phyloP scores from a whole-genome alignment of 1,284 basidiomycete species.

The Trametes sp. region DNA sequence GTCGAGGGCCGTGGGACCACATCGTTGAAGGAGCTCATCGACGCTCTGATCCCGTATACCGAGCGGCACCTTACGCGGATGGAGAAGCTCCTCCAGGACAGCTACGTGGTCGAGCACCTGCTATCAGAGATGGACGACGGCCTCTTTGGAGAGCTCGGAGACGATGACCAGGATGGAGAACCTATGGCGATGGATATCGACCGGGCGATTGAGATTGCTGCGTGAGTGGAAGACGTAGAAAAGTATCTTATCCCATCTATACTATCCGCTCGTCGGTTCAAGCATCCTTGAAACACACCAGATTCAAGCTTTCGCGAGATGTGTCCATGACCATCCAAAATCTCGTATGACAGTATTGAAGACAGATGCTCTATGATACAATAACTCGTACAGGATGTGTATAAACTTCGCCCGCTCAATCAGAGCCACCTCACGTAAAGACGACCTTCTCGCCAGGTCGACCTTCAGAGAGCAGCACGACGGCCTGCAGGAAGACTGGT shows the following conservation, averaged over 20 bases:
- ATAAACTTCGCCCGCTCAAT: neutral
- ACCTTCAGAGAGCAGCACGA: constrained; percentile 86
- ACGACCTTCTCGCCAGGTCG: constrained; percentile 84
- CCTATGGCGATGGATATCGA: constrained; percentile 36
- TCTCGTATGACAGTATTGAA: neutral
- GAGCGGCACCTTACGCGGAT: constrained; percentile 89
- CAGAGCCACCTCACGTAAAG: constrained; percentile 57
- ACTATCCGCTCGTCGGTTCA: neutral
- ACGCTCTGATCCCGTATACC: constrained; percentile 91
- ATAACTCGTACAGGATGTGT: neutral
- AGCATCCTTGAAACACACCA: no score
- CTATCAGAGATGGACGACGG: constrained; percentile 92
- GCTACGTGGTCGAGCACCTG: constrained; percentile 92
- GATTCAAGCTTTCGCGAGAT: no score
- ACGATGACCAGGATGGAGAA: constrained; percentile 53
- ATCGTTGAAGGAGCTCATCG: constrained; percentile 78
- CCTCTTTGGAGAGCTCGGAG: constrained; percentile 60
- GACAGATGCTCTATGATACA: neutral
- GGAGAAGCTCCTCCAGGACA: constrained; percentile 90
- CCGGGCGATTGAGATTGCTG: constrained; percentile 29
- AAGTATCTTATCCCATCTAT: constrained; percentile 23
- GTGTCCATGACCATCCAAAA: neutral
- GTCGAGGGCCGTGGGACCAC: constrained; percentile 45
- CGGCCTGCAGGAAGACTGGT: constrained; percentile 59
- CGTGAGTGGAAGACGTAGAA: constrained; percentile 26